Base-by-base conservation (phyloP, 345 rosid species). In the Toxicodendron radicans region DNA sequence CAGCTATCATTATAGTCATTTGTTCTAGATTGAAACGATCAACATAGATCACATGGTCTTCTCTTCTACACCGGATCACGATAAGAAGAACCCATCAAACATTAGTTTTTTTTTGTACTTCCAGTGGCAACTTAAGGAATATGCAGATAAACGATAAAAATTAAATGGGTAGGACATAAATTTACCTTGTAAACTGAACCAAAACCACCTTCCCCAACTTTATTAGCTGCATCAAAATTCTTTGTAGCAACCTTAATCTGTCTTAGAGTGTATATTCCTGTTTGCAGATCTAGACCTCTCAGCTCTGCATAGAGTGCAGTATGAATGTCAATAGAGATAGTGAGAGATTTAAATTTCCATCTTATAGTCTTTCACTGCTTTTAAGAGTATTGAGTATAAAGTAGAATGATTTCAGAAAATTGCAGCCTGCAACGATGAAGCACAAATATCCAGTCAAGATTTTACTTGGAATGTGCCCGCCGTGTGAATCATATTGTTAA, bases 171-270 rank as follows among this genome's bases (percentile, higher is more conserved):
- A 48, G 41, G 60, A 60, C 67, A 63, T 6, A 14, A 68, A 38
- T 3, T 78, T 78, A 89, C 97, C 84, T 83, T 91, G 75, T 89
- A 89, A 64, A 91, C 94, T 64, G 85, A 74, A 79, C 97, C 94
- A 77, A 89, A 89, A 70, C 97, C 97, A 80, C 94, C 94, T 85
- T 91, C 91, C 33, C 94, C 97, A 61, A 91, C 73, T 78, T 91
- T 91, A 75, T 80, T 82, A 8, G 81, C 73, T 32, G 79, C 79
- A 76, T 84, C 90, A 32, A 91, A 91, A 79, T 88, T 82, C 69
- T 81, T 72, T 21, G 94, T 91, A 33, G 97, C 94, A 67, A 88
- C 91, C 78, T 89, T 83, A 23, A 90, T 88, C 78, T 89, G 92
- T 69, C 79, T 76, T 72, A 89, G 79, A 63, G 89, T 78, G 81